phyloP scores from a whole-genome alignment of 331 rosid genomes.

The Erythrophleum ivorense region DNA sequence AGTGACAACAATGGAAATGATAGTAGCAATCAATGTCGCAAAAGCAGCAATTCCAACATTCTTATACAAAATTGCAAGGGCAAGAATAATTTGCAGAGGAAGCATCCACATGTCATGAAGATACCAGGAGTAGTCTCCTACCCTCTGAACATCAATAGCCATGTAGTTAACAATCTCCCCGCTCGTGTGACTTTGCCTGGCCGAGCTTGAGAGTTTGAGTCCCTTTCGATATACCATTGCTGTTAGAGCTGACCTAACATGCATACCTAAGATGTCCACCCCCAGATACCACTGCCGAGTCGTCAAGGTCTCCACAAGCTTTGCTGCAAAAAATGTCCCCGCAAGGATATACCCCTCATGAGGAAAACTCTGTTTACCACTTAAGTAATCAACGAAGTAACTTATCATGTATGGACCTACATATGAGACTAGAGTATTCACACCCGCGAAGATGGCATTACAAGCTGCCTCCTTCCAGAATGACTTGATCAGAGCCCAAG shows the following conservation, averaged over 20 bases:
- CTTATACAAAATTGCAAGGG: conserved; percentile 83
- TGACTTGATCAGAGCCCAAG: conserved; percentile 83
- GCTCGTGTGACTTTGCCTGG: conserved; percentile 87
- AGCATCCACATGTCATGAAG: conserved; percentile 97
- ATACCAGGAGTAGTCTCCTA: conserved; percentile 92
- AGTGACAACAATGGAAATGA: conserved; percentile 76
- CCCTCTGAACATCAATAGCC: conserved; percentile 94
- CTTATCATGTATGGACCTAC: conserved; percentile 93
- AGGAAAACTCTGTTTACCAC: conserved; percentile 73
- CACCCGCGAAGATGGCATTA: conserved; percentile 81
- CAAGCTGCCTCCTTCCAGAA: conserved; percentile 92
- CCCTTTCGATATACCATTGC: conserved; percentile 90
- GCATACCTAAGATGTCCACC: conserved; percentile 94
- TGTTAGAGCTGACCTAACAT: conserved; percentile 85
- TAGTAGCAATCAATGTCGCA: conserved; percentile 81
- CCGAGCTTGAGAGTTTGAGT: conserved; percentile 83
- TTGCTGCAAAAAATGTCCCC: conserved; percentile 75
- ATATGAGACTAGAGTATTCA: conserved; percentile 79
- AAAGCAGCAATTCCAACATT: conserved; percentile 85
- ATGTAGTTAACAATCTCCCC: conserved; percentile 93
- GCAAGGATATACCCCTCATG: conserved; percentile 83
- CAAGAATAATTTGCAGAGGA: conserved; percentile 85
- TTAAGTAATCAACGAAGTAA: conserved; percentile 87
- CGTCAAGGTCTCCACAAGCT: conserved; percentile 90
- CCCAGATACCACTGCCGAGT: conserved; percentile 94